Evolutionary conservation across 2,329 filamentous ascomycete genomes (phyloP), one percentile per base, ranked within the genome.

Genomic region (Alternaria sp.): DNA sequence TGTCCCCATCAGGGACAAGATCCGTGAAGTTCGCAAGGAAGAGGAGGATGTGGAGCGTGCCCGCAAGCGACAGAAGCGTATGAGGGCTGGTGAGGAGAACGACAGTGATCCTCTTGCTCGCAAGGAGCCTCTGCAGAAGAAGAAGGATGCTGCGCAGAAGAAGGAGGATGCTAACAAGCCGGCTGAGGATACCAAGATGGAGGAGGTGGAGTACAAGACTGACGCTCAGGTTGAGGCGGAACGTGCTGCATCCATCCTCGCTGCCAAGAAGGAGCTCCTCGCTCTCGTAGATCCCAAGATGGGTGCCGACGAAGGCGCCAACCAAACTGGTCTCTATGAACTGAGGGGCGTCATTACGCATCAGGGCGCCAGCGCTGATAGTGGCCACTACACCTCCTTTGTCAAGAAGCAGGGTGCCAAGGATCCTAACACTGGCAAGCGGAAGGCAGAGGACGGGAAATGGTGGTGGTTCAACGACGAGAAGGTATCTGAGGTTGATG

Each of bases 401-500:
- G 92, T 99, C 69, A 99, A 98, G 86, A 97, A 99, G 86, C 85
- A 90, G 62, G 89, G 87, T 0, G 81, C 84, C 9, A 81, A 92
- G 59, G 91, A 96, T 69, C 85, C 89, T 16, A 88, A 89, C 73
- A 92, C 90, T 20, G 93, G 92, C 67, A 92, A 93, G 82, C 84
- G 88, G 72, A 88, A 87, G 54, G 88, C 91, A 73, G 93, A 96
- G 75, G 93, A 96, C 75, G 93, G 92, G 69, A 97, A 93, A 73
- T 99, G 95, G 95, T 99, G 95, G 94, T 99, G 95, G 94, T 99
- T 99, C 86, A 98, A 99, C 79, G 95, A 99, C 73, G 94, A 99
- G 76, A 96, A 93, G 82, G 95, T 99, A 34, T 89, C 91, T 14
- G 95, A 99, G 82, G 95, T 99, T 28, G 88, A 92, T 16, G 84